Evolutionary conservation across 2,329 filamentous ascomycete species (phyloP).

Genomic region (Neoscytalidium dimidiatum): DNA sequence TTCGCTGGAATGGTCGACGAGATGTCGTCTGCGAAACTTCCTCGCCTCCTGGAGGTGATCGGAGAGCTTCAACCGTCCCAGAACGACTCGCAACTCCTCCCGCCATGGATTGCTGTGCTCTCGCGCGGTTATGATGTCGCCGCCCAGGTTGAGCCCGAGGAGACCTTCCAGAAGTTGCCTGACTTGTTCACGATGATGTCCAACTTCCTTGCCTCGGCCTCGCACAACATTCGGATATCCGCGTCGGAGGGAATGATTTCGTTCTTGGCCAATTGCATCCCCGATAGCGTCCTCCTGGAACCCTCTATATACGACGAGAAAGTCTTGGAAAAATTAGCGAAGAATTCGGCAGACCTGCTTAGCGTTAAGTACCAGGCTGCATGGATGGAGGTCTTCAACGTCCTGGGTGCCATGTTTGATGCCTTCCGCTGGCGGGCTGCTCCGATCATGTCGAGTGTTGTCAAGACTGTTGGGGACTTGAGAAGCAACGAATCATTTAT

Average conservation of each 20-base stretch:
- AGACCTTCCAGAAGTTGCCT: constrained; percentile 89
- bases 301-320: constrained; percentile 94
- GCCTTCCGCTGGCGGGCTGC: constrained; percentile 80
- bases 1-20: constrained; percentile 90
- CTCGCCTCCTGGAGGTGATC: constrained; percentile 86
- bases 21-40: constrained; percentile 84
- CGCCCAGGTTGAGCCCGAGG: constrained; percentile 81
- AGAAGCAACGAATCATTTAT: constrained; percentile 85
- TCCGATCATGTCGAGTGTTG: constrained; percentile 73
- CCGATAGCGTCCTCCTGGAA: constrained; percentile 78
- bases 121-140: constrained; percentile 94
- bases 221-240: constrained; percentile 90
- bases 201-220: constrained; percentile 79
- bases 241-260: constrained; percentile 94
- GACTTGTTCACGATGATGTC: constrained; percentile 80
- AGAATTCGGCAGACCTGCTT: constrained; percentile 71
- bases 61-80: constrained; percentile 86
- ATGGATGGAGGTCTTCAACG: constrained; percentile 92
- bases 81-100: constrained; percentile 91
- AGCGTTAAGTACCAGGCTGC: constrained; percentile 91
- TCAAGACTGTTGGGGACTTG: constrained; percentile 81
- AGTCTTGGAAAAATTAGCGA: constrained; percentile 77
- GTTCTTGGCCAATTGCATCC: constrained; percentile 87
- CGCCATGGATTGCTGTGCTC: constrained; percentile 94
- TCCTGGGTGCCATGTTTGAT: constrained; percentile 85